Base-by-base conservation (phyloP, 306 rosid species). In the Heteromeles arbutifolia region DNA sequence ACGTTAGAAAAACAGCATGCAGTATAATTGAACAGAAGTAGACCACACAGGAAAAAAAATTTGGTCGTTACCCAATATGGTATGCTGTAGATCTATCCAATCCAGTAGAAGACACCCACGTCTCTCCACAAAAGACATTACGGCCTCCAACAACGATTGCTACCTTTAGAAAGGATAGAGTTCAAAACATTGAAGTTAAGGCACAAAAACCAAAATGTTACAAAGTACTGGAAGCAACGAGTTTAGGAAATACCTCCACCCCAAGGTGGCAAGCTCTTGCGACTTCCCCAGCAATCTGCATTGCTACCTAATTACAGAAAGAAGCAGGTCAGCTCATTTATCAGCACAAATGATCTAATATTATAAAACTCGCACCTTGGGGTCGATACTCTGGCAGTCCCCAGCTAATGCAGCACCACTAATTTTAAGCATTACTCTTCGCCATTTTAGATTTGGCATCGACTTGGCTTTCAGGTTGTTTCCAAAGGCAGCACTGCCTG, bases 231-330 rank as follows among this genome's bases (percentile, higher is more conserved):
- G 6, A 54, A 28, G 25, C 18, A 59, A 4, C 25, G 54, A 44
- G 61, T 26, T 39, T 7, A 70, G 74, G 72, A 29, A 28, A 72
- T 69, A 83, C 86, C 86, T 83, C 84, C 66, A 83, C 75, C 19
- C 86, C 86, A 67, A 79, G 78, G 58, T 66, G 79, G 73, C 83
- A 79, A 50, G 83, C 86, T 70, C 81, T 74, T 67, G 84, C 80
- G 67, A 85, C 84, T 80, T 85, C 88, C 80, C 75, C 63, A 79
- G 88, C 86, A 79, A 85, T 75, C 80, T 82, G 88, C 84, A 74
- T 82, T 6, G 86, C 82, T 68, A 85, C 81, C 88, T 85, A 80
- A 79, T 65, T 80, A 73, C n/a, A 73, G 75, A 79, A 70, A 81
- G 77, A 72, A 85, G 86, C 82, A 85, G 71, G 44, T 69, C 74